These are phyloP conservation scores for Xylaria intraflava DNA, from an alignment of 495 filamentous ascomycete species.

Conservation along the genomic window DNA sequence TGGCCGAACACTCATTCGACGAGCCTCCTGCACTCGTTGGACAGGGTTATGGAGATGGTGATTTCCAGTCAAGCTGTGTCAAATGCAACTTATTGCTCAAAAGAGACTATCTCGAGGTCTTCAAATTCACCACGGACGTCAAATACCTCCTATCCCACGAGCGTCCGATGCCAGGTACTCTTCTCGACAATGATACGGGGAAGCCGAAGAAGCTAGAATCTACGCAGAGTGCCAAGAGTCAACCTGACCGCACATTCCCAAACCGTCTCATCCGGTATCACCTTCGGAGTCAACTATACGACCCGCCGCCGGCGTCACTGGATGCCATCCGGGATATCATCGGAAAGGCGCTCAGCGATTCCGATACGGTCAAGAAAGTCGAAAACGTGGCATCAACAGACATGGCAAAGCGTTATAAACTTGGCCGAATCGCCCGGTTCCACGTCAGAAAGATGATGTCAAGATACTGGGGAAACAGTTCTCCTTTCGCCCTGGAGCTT, in stretches of 20 bases:
- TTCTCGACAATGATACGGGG: constrained; percentile 40
- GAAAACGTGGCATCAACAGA: constrained; percentile 14
- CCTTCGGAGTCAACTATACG: constrained; percentile 32
- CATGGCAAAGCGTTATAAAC: constrained; percentile 5
- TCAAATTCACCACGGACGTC: constrained; percentile 53
- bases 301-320: constrained; percentile 35
- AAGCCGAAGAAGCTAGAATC: constrained; percentile 17
- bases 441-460: constrained; percentile 68
- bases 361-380: constrained; percentile 20
- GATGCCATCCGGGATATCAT: constrained; percentile 35
- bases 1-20: constrained; percentile 21
- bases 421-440: constrained; percentile 33
- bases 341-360: constrained; percentile 33
- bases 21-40: constrained; percentile 26
- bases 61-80: constrained; percentile 39
- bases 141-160: constrained; percentile 33
- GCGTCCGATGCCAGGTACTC: constrained; percentile 60
- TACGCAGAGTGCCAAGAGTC: neutral
- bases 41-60: constrained; percentile 61
- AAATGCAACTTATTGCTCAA: constrained; percentile 45
- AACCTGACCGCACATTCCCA: constrained; percentile 47
- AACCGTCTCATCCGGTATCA: constrained; percentile 50
- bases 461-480: constrained; percentile 71
- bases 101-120: constrained; percentile 48
- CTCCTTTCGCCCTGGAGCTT: constrained; percentile 66